Evolutionary conservation across 768 basidiomycete genomes (phyloP).

Genomic region (Daedalea quercina): DNA sequence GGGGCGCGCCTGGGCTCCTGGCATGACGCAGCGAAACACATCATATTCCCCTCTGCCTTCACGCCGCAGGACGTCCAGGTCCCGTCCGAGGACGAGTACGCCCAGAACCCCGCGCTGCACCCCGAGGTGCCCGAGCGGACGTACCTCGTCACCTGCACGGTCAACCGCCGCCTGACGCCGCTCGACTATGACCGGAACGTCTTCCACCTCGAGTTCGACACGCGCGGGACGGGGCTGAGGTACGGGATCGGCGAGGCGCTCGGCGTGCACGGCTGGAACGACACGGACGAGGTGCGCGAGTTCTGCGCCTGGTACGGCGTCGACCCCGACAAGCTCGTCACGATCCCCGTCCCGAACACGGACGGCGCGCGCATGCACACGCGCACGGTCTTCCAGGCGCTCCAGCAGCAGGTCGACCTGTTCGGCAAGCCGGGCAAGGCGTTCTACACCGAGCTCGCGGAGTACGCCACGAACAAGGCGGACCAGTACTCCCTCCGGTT

Average conservation of each 20-base stretch:
- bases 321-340: slow-evolving; percentile 71
- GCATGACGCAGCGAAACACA: slow-evolving; percentile 84
- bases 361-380: slow-evolving; percentile 72
- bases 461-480: slow-evolving; percentile 58
- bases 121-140: slow-evolving; percentile 88
- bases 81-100: slow-evolving; percentile 34
- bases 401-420: slow-evolving; percentile 95
- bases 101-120: slow-evolving; percentile 64
- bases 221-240: slow-evolving; percentile 84
- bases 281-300: slow-evolving; percentile 75
- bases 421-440: slow-evolving; percentile 95
- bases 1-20: slow-evolving; percentile 60
- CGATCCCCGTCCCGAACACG: slow-evolving; percentile 63
- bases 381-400: slow-evolving; percentile 88
- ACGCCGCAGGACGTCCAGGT: slow-evolving; percentile 34
- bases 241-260: slow-evolving; percentile 97
- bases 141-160: slow-evolving; percentile 87
- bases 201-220: slow-evolving; percentile 97
- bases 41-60: slow-evolving; percentile 84
- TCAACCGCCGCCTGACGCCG: slow-evolving; percentile 93
- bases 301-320: slow-evolving; percentile 93
- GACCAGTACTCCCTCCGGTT: slow-evolving; percentile 83
- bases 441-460: slow-evolving; percentile 86
- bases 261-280: slow-evolving; percentile 97
- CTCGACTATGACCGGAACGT: slow-evolving; percentile 96